These are phyloP conservation scores for Scheffersomyces lignicola DNA, from an alignment of 1,139 yeast species.

Conservation along the genomic window DNA sequence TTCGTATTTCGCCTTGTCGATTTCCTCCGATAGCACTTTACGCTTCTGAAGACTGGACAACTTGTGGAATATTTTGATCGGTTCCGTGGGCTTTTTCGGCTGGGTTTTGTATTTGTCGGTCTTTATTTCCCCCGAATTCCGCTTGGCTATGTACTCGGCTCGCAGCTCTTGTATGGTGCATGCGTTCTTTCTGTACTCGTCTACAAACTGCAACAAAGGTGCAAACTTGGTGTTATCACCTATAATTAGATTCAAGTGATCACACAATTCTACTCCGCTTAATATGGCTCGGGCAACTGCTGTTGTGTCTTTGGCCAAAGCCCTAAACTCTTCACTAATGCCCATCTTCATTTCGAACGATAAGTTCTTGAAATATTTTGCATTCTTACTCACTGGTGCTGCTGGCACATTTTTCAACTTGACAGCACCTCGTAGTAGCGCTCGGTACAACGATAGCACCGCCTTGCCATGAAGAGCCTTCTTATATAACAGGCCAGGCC, in stretches of 20 bases:
- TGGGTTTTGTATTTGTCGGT: not conserved
- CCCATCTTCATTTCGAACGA: constrained; percentile 18
- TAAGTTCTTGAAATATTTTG: constrained; percentile 4
- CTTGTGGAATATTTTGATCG: not conserved
- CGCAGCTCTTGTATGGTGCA: not conserved
- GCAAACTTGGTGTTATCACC: not conserved
- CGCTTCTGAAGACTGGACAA: not conserved
- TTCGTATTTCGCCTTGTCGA: constrained; percentile 6
- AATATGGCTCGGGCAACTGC: constrained; percentile 6
- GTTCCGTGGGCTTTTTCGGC: constrained; percentile 2
- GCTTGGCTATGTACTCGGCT: not conserved
- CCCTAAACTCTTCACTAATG: constrained; percentile 19
- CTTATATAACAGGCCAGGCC: not conserved
- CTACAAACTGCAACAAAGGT: not conserved
- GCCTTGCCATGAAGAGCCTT: constrained; percentile 12
- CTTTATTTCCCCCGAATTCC: constrained; percentile 3
- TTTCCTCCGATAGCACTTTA: not conserved
- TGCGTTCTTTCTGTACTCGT: not conserved
- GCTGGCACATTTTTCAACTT: constrained; percentile 7
- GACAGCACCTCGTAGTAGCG: constrained; percentile 18
- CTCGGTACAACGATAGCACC: constrained; percentile 20
- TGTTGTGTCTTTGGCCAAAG: constrained; percentile 1
- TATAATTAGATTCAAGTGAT: no score
- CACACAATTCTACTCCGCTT: constrained; percentile 13
- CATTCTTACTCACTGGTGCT: no score